phyloP scores from a whole-genome alignment of 139 green algal genomes.

The Monoraphidium neglectum region DNA sequence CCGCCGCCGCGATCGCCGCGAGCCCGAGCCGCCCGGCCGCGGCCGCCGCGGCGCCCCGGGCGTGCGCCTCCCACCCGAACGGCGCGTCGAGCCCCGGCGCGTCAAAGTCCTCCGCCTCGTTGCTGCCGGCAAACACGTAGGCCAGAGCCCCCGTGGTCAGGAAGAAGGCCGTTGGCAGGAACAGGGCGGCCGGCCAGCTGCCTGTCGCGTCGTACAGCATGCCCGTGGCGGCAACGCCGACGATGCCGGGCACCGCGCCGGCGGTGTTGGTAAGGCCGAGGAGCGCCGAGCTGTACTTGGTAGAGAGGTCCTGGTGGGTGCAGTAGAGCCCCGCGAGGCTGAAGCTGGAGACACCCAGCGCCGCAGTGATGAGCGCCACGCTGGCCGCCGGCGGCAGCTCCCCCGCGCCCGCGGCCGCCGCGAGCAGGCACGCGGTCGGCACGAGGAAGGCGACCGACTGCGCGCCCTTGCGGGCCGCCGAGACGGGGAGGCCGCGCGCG shows the following conservation, averaged over 20 bases:
- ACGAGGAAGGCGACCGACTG: slow-evolving; percentile 90
- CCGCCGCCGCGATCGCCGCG: not conserved
- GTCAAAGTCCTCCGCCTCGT: slow-evolving; percentile 36
- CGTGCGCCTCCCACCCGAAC: slow-evolving; percentile 15
- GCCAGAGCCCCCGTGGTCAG: slow-evolving; percentile 30
- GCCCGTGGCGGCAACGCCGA: slow-evolving; percentile 81
- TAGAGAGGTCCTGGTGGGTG: slow-evolving; percentile 94
- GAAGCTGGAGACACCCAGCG: slow-evolving; percentile 81
- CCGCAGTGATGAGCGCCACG: slow-evolving; percentile 67
- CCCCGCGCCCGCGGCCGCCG: slow-evolving; percentile 1
- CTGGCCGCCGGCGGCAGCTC: slow-evolving; percentile 1
- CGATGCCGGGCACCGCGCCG: slow-evolving; percentile 87
- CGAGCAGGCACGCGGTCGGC: slow-evolving; percentile 75
- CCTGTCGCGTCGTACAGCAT: slow-evolving; percentile 69
- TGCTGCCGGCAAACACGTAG: slow-evolving; percentile 35
- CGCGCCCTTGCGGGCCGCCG: slow-evolving; percentile 80
- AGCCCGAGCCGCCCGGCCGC: too few species aligned
- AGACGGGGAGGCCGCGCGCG: slow-evolving; percentile 57
- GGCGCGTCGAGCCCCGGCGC: slow-evolving; percentile 14
- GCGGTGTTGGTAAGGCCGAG: slow-evolving; percentile 95
- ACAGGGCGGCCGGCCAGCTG: slow-evolving; percentile 82
- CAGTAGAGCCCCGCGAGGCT: slow-evolving; percentile 94
- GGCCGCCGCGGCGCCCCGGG: not conserved
- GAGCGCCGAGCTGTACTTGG: slow-evolving; percentile 88
- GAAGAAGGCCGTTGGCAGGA: slow-evolving; percentile 60